These are phyloP conservation scores for Chrysochromulina parva DNA, from an alignment of 78 protist species.

Conservation along the genomic window DNA sequence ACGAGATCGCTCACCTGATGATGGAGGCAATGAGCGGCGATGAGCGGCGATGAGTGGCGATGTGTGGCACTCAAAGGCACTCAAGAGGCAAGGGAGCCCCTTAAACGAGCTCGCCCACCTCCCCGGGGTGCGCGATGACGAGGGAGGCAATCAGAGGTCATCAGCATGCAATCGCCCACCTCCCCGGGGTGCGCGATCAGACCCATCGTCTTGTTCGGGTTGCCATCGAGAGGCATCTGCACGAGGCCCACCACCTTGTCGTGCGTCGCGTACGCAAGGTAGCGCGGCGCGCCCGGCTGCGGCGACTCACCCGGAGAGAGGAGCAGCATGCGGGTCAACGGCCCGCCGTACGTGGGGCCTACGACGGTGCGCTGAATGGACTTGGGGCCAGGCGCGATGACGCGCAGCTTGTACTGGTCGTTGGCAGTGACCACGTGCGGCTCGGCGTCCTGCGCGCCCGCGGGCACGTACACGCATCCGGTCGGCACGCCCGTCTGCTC, in stretches of 20 bases:
- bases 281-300: neutral
- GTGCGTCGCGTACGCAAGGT: conserved; percentile 42
- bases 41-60: no score
- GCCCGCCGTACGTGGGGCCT: conserved; percentile 64
- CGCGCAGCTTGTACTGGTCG: conserved; percentile 55
- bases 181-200: conserved; percentile 65
- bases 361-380: neutral
- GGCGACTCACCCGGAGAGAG: neutral
- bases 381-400: neutral
- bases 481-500: conserved; percentile 69
- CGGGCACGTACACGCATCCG: conserved; percentile 34
- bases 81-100: no score
- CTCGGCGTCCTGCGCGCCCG: neutral
- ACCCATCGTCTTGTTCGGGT: conserved; percentile 66
- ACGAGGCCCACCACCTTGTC: conserved; percentile 61
- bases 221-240: conserved; percentile 70
- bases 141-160: neutral
- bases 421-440: conserved; percentile 13
- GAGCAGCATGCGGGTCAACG: conserved; percentile 16
- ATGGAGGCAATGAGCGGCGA: no score
- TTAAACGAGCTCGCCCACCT: no score
- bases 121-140: neutral
- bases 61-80: no score
- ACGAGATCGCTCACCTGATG: conserved; percentile 8
- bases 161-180: neutral